A percentile compares a stretch with the other conserved stretches of the same genome.
These are phyloP conservation scores for Claviceps sp. DNA, from an alignment of 2,329 filamentous ascomycete genomes.

Conservation along the genomic window DNA sequence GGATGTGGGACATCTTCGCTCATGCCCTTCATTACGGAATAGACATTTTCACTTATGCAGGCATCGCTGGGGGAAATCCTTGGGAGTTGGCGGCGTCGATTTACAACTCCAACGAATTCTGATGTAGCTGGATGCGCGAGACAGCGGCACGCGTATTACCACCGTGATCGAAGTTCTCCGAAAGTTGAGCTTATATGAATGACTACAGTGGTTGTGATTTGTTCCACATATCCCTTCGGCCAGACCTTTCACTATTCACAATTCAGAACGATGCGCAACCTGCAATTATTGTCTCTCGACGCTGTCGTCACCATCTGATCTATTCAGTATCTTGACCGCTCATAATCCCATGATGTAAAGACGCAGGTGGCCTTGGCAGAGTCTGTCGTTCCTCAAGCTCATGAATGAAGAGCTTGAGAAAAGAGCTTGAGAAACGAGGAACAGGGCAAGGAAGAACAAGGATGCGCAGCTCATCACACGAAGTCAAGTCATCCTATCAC, in stretches of 20 bases:
- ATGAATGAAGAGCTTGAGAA: not conserved
- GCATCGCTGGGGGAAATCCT: conserved; percentile 44
- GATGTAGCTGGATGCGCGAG: not conserved
- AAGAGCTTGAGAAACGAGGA: not conserved
- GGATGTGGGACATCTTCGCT: not conserved
- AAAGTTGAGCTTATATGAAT: not conserved
- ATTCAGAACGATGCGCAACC: not conserved
- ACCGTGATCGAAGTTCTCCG: not conserved
- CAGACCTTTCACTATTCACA: not conserved
- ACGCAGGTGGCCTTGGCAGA: not conserved
- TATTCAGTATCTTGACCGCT: not conserved
- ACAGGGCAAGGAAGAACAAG: not conserved
- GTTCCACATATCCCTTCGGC: not conserved
- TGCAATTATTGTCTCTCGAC: conserved; percentile 1
- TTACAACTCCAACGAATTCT: conserved; percentile 28
- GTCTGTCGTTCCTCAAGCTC: not conserved
- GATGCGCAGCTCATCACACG: not conserved
- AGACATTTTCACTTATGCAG: conserved; percentile 58
- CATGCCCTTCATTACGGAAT: conserved; percentile 2
- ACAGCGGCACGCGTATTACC: not conserved
- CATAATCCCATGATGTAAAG: not conserved
- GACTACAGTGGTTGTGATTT: not conserved
- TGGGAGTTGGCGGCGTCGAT: conserved; percentile 49
- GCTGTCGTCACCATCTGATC: conserved; percentile 1
- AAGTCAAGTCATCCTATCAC: conserved; percentile 3